phyloP scores from a whole-genome alignment of 78 protist species.

The Bigelowiella natans region DNA sequence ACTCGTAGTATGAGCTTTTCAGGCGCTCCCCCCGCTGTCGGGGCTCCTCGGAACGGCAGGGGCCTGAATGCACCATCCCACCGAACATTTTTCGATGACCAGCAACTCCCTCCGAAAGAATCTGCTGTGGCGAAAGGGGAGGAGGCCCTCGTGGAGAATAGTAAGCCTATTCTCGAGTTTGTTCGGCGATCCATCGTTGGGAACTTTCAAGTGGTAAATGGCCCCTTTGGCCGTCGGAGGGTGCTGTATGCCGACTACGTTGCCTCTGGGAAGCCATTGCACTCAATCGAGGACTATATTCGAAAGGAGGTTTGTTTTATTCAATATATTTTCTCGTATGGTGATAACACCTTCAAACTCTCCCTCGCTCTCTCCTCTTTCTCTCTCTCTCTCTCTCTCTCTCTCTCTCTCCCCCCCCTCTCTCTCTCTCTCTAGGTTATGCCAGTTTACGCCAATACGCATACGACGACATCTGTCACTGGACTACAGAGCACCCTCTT shows the following conservation, averaged over 20 bases:
- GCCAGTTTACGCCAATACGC: slow-evolving; percentile 79
- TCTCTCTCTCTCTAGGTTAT: slow-evolving; percentile 23
- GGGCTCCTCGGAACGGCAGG: too few relatives aligned
- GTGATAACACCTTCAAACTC: background rate
- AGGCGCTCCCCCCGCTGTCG: too few relatives aligned
- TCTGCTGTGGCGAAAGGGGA: too few relatives aligned
- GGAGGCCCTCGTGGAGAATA: background rate
- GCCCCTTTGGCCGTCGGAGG: slow-evolving; percentile 32
- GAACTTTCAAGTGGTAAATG: background rate
- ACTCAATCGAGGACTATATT: slow-evolving; percentile 45
- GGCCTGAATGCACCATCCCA: too few relatives aligned
- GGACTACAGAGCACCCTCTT: slow-evolving; percentile 53
- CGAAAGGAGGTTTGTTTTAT: slow-evolving; percentile 11
- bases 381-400: background rate
- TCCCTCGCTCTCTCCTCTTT: background rate
- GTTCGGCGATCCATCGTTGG: slow-evolving; percentile 23
- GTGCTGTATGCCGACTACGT: slow-evolving; percentile 55
- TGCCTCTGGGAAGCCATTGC: slow-evolving; percentile 60
- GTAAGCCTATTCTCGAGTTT: background rate
- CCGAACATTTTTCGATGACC: too few relatives aligned
- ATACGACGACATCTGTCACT: slow-evolving; percentile 57
- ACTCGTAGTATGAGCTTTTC: too few relatives aligned
- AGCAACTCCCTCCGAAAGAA: too few relatives aligned
- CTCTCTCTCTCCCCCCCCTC: background rate
- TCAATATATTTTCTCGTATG: too few relatives aligned